phyloP scores from a whole-genome alignment of 768 basidiomycete genomes.

The Mycena leptocephala region DNA sequence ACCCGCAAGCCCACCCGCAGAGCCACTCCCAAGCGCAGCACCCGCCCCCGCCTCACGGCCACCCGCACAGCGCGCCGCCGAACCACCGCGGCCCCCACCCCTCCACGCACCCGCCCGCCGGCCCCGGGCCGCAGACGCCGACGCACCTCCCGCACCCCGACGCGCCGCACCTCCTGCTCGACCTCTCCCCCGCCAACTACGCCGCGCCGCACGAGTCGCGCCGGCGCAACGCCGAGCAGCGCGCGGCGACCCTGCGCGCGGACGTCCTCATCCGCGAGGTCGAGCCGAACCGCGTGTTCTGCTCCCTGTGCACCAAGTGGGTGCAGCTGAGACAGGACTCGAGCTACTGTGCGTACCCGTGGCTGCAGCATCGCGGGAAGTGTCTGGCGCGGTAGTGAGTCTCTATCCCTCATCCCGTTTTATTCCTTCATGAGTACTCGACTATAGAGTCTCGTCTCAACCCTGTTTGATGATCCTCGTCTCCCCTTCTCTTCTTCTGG shows the following conservation, averaged over 20 bases:
- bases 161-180: constrained; percentile 63
- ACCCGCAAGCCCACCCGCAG: constrained; percentile 12
- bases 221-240: constrained; percentile 84
- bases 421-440: background rate
- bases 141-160: constrained; percentile 46
- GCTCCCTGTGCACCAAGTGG: constrained; percentile 85
- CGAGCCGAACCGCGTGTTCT: constrained; percentile 84
- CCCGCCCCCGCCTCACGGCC: constrained; percentile 35
- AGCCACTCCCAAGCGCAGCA: constrained; percentile 40
- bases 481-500: no score
- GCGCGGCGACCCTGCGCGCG: constrained; percentile 78
- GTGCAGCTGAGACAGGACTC: constrained; percentile 87
- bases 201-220: constrained; percentile 77
- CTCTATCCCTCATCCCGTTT: constrained; percentile 2
- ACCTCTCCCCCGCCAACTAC: constrained; percentile 72
- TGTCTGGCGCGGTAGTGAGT: constrained; percentile 83
- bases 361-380: constrained; percentile 85
- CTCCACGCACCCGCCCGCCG: constrained; percentile 23
- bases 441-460: no score
- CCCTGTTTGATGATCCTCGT: no score
- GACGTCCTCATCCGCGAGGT: constrained; percentile 79
- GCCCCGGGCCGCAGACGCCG: no score
- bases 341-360: constrained; percentile 87
- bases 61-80: constrained; percentile 44
- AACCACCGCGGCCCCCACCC: constrained; percentile 1